Conservation (phyloP, 2,329 filamentous ascomycete genomes). For the Emergomyces africanus region DNA sequence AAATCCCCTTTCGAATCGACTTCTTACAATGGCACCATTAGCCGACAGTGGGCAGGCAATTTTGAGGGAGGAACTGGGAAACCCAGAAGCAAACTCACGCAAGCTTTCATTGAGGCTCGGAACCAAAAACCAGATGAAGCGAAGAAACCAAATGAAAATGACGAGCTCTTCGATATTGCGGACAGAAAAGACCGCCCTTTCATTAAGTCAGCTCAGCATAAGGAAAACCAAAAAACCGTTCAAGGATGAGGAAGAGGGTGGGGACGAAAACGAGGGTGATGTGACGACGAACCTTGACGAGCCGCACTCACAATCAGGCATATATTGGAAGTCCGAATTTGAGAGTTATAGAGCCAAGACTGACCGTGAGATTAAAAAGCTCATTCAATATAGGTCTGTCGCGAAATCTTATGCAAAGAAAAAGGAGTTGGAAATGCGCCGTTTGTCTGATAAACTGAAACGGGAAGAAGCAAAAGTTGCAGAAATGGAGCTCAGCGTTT, state of each 20-base stretch:
- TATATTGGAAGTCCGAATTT: constrained; percentile 51
- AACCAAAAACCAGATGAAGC: constrained; percentile 11
- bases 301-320: constrained; percentile 45
- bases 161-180: constrained; percentile 18
- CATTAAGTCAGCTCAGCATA: background rate
- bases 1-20: constrained; percentile 31
- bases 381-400: constrained; percentile 46
- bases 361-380: constrained; percentile 46
- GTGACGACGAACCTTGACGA: constrained; percentile 42
- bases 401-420: constrained; percentile 48
- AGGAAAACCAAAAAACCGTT: constrained; percentile 3
- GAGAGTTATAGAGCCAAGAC: constrained; percentile 46
- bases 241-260: constrained; percentile 9
- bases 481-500: constrained; percentile 32
- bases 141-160: background rate
- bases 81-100: constrained; percentile 29
- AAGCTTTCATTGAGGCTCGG: constrained; percentile 28
- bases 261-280: constrained; percentile 26
- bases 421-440: constrained; percentile 44
- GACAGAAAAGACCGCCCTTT: constrained; percentile 4
- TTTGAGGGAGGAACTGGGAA: constrained; percentile 1
- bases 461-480: constrained; percentile 36
- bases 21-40: constrained; percentile 37
- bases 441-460: constrained; percentile 39
- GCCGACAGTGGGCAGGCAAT: constrained; percentile 14